Percentiles rank a stretch among this genome's conserved stretches.
Evolutionary conservation across 2,329 filamentous ascomycete genomes (phyloP).

Genomic region (Triangularia verruculosa): DNA sequence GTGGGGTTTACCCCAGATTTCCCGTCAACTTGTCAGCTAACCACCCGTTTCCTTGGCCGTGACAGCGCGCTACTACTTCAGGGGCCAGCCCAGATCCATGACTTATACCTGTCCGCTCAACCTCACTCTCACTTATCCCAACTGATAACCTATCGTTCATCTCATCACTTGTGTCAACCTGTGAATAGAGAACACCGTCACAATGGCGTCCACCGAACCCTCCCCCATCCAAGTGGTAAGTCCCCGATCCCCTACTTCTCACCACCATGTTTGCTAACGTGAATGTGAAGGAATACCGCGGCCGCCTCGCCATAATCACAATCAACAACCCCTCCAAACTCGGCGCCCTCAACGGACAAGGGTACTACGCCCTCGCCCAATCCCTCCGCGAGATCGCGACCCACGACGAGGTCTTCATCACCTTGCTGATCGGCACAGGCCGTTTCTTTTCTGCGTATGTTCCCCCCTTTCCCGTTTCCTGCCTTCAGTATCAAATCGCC

Average conservation of each 20-base stretch:
- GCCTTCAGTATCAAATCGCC: conserved; percentile 26
- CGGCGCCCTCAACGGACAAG: conserved; percentile 69
- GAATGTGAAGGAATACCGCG: conserved; percentile 55
- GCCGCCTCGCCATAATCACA: conserved; percentile 77
- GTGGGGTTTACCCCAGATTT: background rate
- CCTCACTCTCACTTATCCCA: background rate
- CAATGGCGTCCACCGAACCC: background rate
- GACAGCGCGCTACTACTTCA: background rate
- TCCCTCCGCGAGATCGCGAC: conserved; percentile 73
- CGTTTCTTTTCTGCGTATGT: conserved; percentile 70
- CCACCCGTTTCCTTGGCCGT: too few relatives aligned
- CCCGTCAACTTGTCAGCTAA: background rate
- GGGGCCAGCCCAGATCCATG: background rate
- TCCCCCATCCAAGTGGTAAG: background rate
- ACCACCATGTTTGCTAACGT: background rate
- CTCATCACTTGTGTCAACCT: background rate
- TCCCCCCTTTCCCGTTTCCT: too few relatives aligned
- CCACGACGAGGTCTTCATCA: conserved; percentile 78
- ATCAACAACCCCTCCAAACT: conserved; percentile 84
- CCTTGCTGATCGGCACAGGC: conserved; percentile 80
- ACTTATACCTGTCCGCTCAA: background rate
- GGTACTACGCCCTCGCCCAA: conserved; percentile 75
- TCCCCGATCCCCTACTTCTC: background rate
- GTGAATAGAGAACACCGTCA: background rate
- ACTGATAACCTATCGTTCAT: background rate